Evolutionary conservation across 768 basidiomycete species (phyloP).

Genomic region (Candolleomyces aberdarensis): DNA sequence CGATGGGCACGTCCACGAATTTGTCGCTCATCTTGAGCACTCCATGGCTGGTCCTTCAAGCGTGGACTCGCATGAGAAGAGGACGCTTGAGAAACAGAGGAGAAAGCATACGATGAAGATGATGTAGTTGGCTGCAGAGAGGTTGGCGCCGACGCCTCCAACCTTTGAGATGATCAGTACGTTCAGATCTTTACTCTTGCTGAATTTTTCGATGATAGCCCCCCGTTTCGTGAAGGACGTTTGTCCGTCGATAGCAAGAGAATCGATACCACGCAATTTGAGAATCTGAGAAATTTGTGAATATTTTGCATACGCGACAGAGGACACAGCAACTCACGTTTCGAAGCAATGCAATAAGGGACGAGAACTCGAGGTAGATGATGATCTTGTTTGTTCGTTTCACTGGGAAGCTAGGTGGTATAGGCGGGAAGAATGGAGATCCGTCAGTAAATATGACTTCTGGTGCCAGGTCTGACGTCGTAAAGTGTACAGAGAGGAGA

Average conservation of each 20-base stretch:
- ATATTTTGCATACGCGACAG: background rate
- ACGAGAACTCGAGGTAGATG: slow-evolving; percentile 16
- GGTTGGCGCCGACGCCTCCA: slow-evolving; percentile 19
- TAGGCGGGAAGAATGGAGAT: background rate
- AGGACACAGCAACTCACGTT: slow-evolving; percentile 13
- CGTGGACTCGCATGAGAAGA: background rate
- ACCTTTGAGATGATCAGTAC: slow-evolving; percentile 21
- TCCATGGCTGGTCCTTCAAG: slow-evolving; percentile 7
- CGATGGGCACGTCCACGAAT: background rate
- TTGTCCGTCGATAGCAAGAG: slow-evolving; percentile 15
- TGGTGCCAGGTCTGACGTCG: background rate
- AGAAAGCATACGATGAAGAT: slow-evolving; percentile 21
- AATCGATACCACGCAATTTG: background rate
- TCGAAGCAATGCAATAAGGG: slow-evolving; percentile 13
- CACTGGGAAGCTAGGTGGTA: background rate
- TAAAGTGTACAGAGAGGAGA: slow-evolving; percentile 3
- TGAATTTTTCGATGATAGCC: slow-evolving; percentile 11
- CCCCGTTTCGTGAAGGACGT: slow-evolving; percentile 8
- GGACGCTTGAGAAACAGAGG: background rate
- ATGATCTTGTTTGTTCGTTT: slow-evolving; percentile 1
- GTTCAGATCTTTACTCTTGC: background rate
- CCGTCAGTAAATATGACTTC: background rate
- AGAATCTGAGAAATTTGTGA: background rate
- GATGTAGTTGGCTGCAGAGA: slow-evolving; percentile 15
- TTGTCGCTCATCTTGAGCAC: slow-evolving; percentile 2